Evolutionary conservation across 1,139 yeast species (phyloP), one percentile per base, ranked within the genome.

Genomic region (Sugiyamaella pinicola): DNA sequence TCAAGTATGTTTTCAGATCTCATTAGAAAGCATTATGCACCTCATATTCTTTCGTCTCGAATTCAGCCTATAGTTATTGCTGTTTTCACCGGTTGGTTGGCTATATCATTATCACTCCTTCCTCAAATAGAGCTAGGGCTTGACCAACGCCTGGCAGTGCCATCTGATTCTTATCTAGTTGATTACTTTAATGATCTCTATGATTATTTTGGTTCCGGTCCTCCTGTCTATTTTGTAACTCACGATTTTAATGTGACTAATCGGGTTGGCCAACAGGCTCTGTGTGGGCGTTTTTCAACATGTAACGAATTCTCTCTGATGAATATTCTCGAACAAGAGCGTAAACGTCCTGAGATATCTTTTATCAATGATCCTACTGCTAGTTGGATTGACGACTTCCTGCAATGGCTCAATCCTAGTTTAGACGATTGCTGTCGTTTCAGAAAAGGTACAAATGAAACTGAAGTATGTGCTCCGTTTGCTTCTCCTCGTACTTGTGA

Each of bases 351-450:
- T 0, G 74, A 80, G 1, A 64, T 74, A 7, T 85, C 95, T 0
- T 84, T 85, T 10, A 77, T 93, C 44, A 78, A 80, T 1, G 95
- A 87, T 47, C 96, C 98, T 0, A 81, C 89, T 1, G 83, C 96
- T 1, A 85, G 86, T 62, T 93, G 98, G 98, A 74, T 90, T 50
- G 99, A 93, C 69, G 98, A 93, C 65, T 91, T 82, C 66, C 76
- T 93, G 58, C 79, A 83, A 46, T 93, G 95, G 87, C 73, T 91
- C 56, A 90, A 90, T 64, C 99, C 99, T 0, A 80, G 80, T 43
- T 75, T 91, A 50, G 95, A 85, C 60, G 86, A 87, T 61, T 93
- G 99, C 69, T 93, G 98, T 65, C 74, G 95, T 26, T 73, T 63
- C 44, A 61, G 57, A 41, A 84, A 83, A 62, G 72, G 67, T 2